Percentiles rank a stretch among this genome's conserved stretches.
These are phyloP conservation scores for Silybum marianum DNA, from an alignment of 129 eudicot genomes.

Conservation along the genomic window DNA sequence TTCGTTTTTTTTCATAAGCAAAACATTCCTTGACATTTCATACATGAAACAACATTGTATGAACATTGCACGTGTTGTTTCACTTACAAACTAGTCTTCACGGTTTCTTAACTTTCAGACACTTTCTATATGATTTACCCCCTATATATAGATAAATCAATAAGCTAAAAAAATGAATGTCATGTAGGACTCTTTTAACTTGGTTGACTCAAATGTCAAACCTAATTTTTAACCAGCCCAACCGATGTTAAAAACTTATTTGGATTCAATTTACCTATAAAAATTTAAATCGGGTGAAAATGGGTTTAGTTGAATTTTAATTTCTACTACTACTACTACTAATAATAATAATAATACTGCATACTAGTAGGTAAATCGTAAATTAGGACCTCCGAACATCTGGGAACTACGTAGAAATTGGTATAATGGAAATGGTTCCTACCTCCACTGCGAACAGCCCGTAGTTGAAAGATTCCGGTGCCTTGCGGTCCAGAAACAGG, in stretches of 20 bases:
- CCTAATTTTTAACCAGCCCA: neutral
- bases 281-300: neutral
- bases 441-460: conserved; percentile 92
- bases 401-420: neutral
- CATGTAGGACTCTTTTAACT: neutral
- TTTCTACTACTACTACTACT: too few relatives aligned
- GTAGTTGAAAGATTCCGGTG: conserved; percentile 78
- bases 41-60: neutral
- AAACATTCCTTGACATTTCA: neutral
- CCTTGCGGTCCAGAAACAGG: conserved; percentile 97
- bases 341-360: too few relatives aligned
- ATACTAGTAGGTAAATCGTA: neutral
- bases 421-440: neutral
- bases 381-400: neutral
- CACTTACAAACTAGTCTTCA: neutral
- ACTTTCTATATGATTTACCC: neutral
- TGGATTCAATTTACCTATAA: neutral
- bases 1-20: neutral
- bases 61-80: neutral
- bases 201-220: neutral
- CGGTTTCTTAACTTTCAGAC: neutral
- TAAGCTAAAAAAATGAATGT: neutral
- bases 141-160: neutral
- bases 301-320: neutral
- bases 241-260: neutral